Percentiles rank a stretch among this genome's conserved stretches.
phyloP scores from a whole-genome alignment of 768 basidiomycete genomes.

The Hortiboletus campestris region DNA sequence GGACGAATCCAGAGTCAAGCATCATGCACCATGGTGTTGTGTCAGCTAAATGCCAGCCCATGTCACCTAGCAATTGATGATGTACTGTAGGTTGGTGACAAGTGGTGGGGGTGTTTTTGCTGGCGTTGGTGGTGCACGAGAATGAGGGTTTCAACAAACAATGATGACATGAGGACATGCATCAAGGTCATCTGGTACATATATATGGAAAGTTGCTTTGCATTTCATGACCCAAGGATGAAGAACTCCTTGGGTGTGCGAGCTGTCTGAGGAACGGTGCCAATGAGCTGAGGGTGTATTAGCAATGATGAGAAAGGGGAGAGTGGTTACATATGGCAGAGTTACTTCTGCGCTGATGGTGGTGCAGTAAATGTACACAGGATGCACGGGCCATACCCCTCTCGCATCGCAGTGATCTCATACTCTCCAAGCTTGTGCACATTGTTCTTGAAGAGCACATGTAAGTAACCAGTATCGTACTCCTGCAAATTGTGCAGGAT shows the following conservation, averaged over 20 bases:
- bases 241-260: background rate
- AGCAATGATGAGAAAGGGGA: background rate
- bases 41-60: constrained; percentile 1
- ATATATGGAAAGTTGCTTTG: background rate
- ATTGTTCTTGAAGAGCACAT: background rate
- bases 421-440: background rate
- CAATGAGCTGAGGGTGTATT: background rate
- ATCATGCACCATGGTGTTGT: background rate
- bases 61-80: background rate
- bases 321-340: background rate
- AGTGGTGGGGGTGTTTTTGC: background rate
- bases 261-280: background rate
- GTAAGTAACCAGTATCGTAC: background rate
- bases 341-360: background rate
- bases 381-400: background rate
- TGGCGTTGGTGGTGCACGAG: background rate
- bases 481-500: constrained; percentile 4
- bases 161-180: background rate
- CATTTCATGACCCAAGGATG: background rate
- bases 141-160: constrained; percentile 9
- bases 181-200: background rate
- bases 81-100: background rate
- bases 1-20: constrained; percentile 4
- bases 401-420: background rate
- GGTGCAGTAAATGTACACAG: background rate